Percentiles rank a stretch among this genome's conserved stretches.
These are phyloP conservation scores for Trichoderma breve DNA, from an alignment of 2,329 filamentous ascomycete species.

Conservation along the genomic window DNA sequence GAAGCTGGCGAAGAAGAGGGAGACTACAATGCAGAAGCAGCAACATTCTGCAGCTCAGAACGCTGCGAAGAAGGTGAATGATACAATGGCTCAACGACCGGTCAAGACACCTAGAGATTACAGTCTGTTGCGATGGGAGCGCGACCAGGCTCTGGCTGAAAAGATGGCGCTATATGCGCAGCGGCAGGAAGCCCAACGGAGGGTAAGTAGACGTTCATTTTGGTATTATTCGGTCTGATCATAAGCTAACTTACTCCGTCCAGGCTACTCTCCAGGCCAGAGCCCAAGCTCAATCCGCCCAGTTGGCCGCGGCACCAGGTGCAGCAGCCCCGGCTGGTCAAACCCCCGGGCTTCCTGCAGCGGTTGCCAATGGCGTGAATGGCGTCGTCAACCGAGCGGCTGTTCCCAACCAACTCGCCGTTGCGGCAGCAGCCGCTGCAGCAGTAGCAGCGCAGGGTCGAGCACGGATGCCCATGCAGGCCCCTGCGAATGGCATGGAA, in stretches of 20 bases:
- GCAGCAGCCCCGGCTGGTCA: slow-evolving; percentile 34
- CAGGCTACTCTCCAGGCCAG: slow-evolving; percentile 47
- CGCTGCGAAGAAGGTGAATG: slow-evolving; percentile 78
- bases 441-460: slow-evolving; percentile 44
- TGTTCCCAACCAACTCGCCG: slow-evolving; percentile 45
- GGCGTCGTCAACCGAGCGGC: slow-evolving; percentile 36
- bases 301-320: slow-evolving; percentile 43
- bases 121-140: slow-evolving; percentile 82
- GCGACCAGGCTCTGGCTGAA: slow-evolving; percentile 67
- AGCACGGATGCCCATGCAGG: slow-evolving; percentile 54
- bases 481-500: slow-evolving; percentile 51
- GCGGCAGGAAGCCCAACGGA: slow-evolving; percentile 59
- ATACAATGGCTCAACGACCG: slow-evolving; percentile 51
- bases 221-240: not conserved
- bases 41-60: slow-evolving; percentile 77
- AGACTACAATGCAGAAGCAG: slow-evolving; percentile 81
- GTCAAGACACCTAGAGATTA: slow-evolving; percentile 86
- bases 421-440: slow-evolving; percentile 40
- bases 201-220: slow-evolving; percentile 43
- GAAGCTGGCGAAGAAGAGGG: slow-evolving; percentile 91
- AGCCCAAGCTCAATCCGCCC: slow-evolving; percentile 45
- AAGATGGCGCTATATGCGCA: slow-evolving; percentile 55
- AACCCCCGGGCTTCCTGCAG: slow-evolving; percentile 29
- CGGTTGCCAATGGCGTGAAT: slow-evolving; percentile 30
- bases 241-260: slow-evolving; percentile 29